Evolutionary conservation across 2,329 filamentous ascomycete species (phyloP).

Genomic region (Pseudogymnoascus sp.): DNA sequence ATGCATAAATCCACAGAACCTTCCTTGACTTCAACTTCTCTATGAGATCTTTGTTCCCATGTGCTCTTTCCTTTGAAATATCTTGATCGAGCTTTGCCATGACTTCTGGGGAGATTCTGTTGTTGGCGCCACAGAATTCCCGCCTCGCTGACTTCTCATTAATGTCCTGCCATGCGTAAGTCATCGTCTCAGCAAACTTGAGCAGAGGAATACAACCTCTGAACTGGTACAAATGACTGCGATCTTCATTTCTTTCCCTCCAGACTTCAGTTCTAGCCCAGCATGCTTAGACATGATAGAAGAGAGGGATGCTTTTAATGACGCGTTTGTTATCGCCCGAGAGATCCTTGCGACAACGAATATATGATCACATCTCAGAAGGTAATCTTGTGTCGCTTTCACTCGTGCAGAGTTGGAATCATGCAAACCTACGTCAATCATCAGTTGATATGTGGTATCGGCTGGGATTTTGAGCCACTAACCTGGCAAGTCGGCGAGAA

Average conservation of each 20-base stretch:
- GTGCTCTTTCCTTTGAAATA: conserved; percentile 21
- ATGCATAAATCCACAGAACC: conserved; percentile 5
- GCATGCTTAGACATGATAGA: conserved; percentile 24
- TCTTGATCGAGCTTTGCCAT: conserved; percentile 24
- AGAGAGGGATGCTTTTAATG: conserved; percentile 27
- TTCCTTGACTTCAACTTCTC: conserved; percentile 23
- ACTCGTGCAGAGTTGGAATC: conserved; percentile 31
- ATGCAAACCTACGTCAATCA: conserved; percentile 21
- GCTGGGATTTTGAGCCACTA: neutral
- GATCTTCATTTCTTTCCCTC: conserved; percentile 23
- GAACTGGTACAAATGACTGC: conserved; percentile 29
- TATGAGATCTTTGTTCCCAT: conserved; percentile 18
- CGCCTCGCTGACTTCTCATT: conserved; percentile 21
- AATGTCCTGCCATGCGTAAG: conserved; percentile 23
- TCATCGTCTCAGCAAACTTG: neutral
- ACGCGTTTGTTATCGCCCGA: conserved; percentile 27
- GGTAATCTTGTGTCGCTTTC: conserved; percentile 28
- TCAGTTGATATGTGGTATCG: conserved; percentile 8
- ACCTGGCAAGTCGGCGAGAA: conserved; percentile 31
- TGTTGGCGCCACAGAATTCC: conserved; percentile 24
- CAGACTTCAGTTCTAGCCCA: conserved; percentile 24
- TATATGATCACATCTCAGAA: conserved; percentile 29
- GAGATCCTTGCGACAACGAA: conserved; percentile 30
- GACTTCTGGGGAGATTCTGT: conserved; percentile 15
- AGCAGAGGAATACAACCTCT: conserved; percentile 18